Evolutionary conservation across 2,329 filamentous ascomycete species (phyloP).

Genomic region (Sporothrix brasiliensis): DNA sequence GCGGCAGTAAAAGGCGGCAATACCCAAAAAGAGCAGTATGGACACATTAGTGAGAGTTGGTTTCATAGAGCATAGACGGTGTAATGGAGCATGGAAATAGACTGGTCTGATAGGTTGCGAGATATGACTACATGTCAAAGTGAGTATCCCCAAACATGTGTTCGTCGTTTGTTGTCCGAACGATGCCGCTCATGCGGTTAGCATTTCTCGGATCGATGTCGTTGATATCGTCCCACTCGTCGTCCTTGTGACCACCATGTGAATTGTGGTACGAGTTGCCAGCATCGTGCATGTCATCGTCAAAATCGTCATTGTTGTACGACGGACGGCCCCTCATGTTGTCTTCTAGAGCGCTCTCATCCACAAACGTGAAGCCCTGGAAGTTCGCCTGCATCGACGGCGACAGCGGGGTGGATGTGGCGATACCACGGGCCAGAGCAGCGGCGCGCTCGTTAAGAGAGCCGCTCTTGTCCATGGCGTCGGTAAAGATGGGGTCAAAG

Average conservation of each 20-base stretch:
- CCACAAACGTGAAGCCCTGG: constrained; percentile 98
- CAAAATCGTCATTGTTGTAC: constrained; percentile 48
- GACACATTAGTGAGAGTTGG: not conserved
- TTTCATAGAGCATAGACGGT: not conserved
- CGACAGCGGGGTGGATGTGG: constrained; percentile 87
- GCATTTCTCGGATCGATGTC: constrained; percentile 56
- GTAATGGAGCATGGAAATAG: not conserved
- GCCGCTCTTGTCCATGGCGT: constrained; percentile 81
- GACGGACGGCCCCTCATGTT: constrained; percentile 64
- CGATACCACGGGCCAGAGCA: constrained; percentile 80
- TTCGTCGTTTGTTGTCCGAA: constrained; percentile 63
- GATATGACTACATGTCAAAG: constrained; percentile 60
- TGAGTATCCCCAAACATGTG: constrained; percentile 64
- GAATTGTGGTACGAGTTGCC: constrained; percentile 51
- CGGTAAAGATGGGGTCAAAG: constrained; percentile 98
- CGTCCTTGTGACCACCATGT: constrained; percentile 42
- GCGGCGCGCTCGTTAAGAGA: constrained; percentile 91
- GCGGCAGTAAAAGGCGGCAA: not conserved
- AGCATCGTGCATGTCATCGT: constrained; percentile 64
- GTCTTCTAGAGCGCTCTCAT: constrained; percentile 91
- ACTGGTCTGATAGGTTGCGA: constrained; percentile 19
- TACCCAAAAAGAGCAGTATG: not conserved
- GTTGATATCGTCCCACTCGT: constrained; percentile 61
- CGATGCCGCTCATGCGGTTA: constrained; percentile 67
- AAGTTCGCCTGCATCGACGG: constrained; percentile 98